A percentile compares a stretch with the other conserved stretches of the same genome.
phyloP scores from a whole-genome alignment of 2,329 filamentous ascomycete species.

The Ophiostoma ulmi region DNA sequence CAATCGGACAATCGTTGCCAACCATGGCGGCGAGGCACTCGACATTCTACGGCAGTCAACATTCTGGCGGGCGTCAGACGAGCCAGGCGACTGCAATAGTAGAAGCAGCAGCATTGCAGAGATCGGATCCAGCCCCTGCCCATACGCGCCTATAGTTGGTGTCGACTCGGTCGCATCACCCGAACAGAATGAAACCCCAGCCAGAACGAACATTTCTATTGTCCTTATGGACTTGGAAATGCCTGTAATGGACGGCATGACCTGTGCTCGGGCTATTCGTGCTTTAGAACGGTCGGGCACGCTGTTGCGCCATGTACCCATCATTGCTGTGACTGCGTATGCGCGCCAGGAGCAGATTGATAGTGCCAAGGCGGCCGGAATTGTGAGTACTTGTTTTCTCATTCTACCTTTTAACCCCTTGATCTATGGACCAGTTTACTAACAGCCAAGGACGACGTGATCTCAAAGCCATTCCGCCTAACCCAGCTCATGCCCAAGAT shows the following conservation, averaged over 20 bases:
- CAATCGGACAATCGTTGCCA: slow-evolving; percentile 57
- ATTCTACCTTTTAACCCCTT: neutral
- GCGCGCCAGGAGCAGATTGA: slow-evolving; percentile 69
- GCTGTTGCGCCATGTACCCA: slow-evolving; percentile 63
- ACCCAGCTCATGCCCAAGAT: slow-evolving; percentile 66
- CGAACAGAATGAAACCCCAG: neutral
- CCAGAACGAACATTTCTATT: slow-evolving; percentile 52
- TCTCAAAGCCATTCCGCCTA: slow-evolving; percentile 75
- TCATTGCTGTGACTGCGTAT: slow-evolving; percentile 80
- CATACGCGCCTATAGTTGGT: neutral
- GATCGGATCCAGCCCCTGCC: neutral
- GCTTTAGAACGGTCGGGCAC: slow-evolving; percentile 59
- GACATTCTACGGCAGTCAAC: slow-evolving; percentile 52
- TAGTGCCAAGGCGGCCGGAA: slow-evolving; percentile 65
- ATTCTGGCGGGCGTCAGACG: slow-evolving; percentile 43
- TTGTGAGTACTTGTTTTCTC: slow-evolving; percentile 49
- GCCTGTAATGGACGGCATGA: slow-evolving; percentile 75
- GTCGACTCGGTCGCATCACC: neutral
- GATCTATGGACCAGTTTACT: neutral
- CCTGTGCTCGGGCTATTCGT: slow-evolving; percentile 64
- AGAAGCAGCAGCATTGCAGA: slow-evolving; percentile 1
- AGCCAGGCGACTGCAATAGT: neutral
- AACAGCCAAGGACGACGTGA: slow-evolving; percentile 58
- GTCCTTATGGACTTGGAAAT: slow-evolving; percentile 80
- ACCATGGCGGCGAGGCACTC: slow-evolving; percentile 59